These are phyloP conservation scores for Amanita brunnescens DNA, from an alignment of 768 basidiomycete species.

Conservation along the genomic window DNA sequence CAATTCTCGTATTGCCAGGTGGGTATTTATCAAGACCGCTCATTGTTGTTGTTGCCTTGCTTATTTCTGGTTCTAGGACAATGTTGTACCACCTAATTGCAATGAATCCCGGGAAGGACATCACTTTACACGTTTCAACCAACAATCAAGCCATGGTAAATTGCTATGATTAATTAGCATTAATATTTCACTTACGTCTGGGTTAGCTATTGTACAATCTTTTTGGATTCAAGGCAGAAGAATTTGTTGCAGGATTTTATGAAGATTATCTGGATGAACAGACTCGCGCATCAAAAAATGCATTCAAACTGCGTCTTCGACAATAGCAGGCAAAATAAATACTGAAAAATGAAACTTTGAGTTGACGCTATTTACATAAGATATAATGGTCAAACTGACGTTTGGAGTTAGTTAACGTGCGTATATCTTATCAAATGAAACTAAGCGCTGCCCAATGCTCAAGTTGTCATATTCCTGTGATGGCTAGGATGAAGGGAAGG, in stretches of 20 bases:
- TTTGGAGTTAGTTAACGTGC: too few species aligned
- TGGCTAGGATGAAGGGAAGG: too few species aligned
- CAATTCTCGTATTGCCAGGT: slow-evolving; percentile 73
- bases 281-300: slow-evolving; percentile 71
- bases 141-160: slow-evolving; percentile 74
- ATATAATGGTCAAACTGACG: too few species aligned
- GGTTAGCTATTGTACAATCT: slow-evolving; percentile 69
- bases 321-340: slow-evolving; percentile 25
- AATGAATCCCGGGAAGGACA: slow-evolving; percentile 66
- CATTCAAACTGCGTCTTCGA: slow-evolving; percentile 67
- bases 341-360: too few species aligned
- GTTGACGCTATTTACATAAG: too few species aligned
- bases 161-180: not conserved
- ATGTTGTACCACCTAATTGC: slow-evolving; percentile 74
- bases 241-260: slow-evolving; percentile 76
- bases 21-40: too few species aligned
- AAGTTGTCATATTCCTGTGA: too few species aligned
- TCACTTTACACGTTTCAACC: slow-evolving; percentile 75
- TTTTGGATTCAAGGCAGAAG: slow-evolving; percentile 84
- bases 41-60: slow-evolving; percentile 7
- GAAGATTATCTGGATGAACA: slow-evolving; percentile 65
- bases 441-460: too few species aligned
- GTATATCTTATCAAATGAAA: too few species aligned
- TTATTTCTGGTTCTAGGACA: slow-evolving; percentile 31
- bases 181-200: not conserved